Conservation (phyloP, 2,329 filamentous ascomycete genomes). For the Chaetothyriales sp. region DNA sequence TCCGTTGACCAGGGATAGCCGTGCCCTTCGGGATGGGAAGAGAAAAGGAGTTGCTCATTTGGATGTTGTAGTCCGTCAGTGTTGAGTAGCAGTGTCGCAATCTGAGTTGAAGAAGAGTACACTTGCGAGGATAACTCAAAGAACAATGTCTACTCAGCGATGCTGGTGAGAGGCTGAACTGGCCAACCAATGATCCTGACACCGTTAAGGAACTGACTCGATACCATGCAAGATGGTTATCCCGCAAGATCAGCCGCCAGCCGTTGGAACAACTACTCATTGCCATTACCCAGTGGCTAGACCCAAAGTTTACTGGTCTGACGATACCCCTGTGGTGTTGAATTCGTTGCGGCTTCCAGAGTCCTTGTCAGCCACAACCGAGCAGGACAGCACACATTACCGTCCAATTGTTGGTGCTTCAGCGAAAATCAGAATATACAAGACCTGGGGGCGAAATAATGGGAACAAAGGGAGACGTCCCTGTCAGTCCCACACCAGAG, state of each 20-base stretch:
- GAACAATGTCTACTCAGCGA: constrained; percentile 40
- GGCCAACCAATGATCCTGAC: constrained; percentile 37
- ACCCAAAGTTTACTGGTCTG: too few relatives aligned
- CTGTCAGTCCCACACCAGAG: constrained; percentile 49
- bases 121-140: constrained; percentile 11
- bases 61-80: constrained; percentile 36
- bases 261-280: constrained; percentile 29
- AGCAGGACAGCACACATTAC: too few relatives aligned
- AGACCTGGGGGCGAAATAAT: not conserved
- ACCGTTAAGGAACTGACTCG: constrained; percentile 30
- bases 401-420: too few relatives aligned
- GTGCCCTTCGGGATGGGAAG: constrained; percentile 26
- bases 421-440: not conserved
- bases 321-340: too few relatives aligned
- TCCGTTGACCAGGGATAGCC: constrained; percentile 23
- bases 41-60: constrained; percentile 28
- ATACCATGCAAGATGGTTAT: constrained; percentile 28
- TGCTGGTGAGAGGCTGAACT: constrained; percentile 45
- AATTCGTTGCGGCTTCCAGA: too few relatives aligned
- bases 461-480: constrained; percentile 25
- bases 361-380: too few relatives aligned
- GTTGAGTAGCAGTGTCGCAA: constrained; percentile 35
- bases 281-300: too few relatives aligned
- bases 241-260: constrained; percentile 32
- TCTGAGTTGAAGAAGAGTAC: constrained; percentile 51